These are phyloP conservation scores for Lyophyllum semitale DNA, from an alignment of 768 basidiomycete species.

Conservation along the genomic window DNA sequence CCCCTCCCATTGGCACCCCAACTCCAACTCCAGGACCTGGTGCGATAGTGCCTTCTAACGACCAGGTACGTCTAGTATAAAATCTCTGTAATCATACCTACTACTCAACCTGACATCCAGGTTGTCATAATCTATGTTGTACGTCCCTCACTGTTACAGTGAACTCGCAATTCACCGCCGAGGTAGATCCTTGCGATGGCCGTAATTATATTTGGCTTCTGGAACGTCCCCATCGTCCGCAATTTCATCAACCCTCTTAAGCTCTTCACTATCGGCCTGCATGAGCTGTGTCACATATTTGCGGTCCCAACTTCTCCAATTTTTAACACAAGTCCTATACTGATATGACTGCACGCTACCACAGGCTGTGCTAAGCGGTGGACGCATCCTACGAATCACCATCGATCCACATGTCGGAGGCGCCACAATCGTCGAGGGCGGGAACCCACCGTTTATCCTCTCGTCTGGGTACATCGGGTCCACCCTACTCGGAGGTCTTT, in stretches of 20 bases:
- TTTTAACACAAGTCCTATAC: neutral
- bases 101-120: conserved; percentile 39
- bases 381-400: conserved; percentile 74
- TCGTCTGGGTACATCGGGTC: conserved; percentile 84
- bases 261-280: conserved; percentile 86
- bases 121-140: conserved; percentile 78
- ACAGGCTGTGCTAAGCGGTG: conserved; percentile 79
- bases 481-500: conserved; percentile 78
- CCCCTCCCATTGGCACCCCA: conserved; percentile 41
- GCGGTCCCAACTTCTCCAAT: conserved; percentile 42
- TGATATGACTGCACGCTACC: conserved; percentile 6
- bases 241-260: conserved; percentile 84
- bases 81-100: conserved; percentile 8
- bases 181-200: conserved; percentile 79
- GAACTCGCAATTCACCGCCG: neutral
- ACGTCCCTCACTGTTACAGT: conserved; percentile 29
- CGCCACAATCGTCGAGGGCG: conserved; percentile 76
- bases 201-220: conserved; percentile 84
- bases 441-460: conserved; percentile 69
- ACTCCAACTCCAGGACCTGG: conserved; percentile 33
- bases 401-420: conserved; percentile 86
- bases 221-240: conserved; percentile 83
- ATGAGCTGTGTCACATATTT: conserved; percentile 83
- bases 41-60: conserved; percentile 63
- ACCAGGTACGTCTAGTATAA: conserved; percentile 55